These are phyloP conservation scores for Cyberlindnera maclurae DNA, from an alignment of 805 yeast genomes.

Conservation along the genomic window DNA sequence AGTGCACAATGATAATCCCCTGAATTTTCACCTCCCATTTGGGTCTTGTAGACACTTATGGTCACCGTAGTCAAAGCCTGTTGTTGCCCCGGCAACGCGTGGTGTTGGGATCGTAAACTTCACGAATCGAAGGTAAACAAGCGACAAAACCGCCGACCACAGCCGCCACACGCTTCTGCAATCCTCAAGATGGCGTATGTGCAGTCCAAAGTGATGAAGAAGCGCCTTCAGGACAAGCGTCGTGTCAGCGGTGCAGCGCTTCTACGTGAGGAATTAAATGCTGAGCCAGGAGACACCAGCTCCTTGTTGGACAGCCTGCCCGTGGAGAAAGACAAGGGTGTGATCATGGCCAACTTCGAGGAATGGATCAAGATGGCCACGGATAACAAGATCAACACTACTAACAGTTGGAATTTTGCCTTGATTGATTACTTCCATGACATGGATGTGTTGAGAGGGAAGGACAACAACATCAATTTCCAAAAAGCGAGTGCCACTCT, in stretches of 20 bases:
- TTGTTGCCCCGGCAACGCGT: too few species aligned
- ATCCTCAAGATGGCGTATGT: conserved; percentile 21
- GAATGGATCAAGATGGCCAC: conserved; percentile 80
- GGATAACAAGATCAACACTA: conserved; percentile 74
- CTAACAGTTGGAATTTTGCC: conserved; percentile 87
- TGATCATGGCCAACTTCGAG: conserved; percentile 43
- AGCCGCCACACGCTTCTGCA: too few species aligned
- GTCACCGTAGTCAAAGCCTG: too few species aligned
- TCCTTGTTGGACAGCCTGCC: conserved; percentile 21
- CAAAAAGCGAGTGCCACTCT: conserved; percentile 87
- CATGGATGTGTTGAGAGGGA: conserved; percentile 63
- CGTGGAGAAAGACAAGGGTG: conserved; percentile 27
- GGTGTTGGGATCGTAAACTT: too few species aligned
- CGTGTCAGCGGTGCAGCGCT: conserved; percentile 28
- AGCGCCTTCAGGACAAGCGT: conserved; percentile 23
- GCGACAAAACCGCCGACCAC: too few species aligned
- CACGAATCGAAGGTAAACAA: too few species aligned
- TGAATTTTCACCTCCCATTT: too few species aligned
- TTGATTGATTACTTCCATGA: conserved; percentile 89
- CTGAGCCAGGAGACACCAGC: conserved; percentile 9
- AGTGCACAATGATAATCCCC: too few species aligned
- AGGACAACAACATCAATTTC: conserved; percentile 73
- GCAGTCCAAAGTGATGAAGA: conserved; percentile 23
- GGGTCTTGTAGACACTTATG: too few species aligned
- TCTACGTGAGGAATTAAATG: conserved; percentile 24